Conservation (phyloP, 2,329 filamentous ascomycete species). For the Botrytis deweyae region DNA sequence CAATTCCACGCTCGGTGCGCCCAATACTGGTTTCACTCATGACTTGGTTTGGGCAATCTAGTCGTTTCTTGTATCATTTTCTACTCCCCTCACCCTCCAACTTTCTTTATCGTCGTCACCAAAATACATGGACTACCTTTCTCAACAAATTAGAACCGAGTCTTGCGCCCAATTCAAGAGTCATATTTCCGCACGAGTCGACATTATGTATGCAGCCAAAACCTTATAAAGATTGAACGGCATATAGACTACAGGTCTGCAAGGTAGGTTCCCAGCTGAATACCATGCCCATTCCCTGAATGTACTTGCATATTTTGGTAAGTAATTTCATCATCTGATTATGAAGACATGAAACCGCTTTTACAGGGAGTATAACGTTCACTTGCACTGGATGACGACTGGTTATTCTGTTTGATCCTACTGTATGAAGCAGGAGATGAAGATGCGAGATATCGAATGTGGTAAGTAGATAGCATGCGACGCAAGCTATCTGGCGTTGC, state of each 20-base stretch:
- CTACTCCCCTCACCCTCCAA: background rate
- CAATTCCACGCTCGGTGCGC: background rate
- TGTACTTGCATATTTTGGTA: conserved; percentile 15
- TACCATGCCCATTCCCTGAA: background rate
- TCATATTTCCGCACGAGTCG: background rate
- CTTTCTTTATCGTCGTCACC: background rate
- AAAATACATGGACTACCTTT: background rate
- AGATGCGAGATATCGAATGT: background rate
- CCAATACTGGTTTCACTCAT: background rate
- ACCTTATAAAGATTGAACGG: background rate
- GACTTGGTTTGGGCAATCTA: background rate
- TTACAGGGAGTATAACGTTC: background rate
- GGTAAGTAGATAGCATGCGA: background rate
- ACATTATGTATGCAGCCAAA: background rate
- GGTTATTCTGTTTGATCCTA: background rate
- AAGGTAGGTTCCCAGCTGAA: background rate
- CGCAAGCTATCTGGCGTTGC: background rate
- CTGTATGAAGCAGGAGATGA: background rate
- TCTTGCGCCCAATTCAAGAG: background rate
- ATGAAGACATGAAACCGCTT: background rate
- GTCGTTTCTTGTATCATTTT: background rate
- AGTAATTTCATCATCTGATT: conserved; percentile 16
- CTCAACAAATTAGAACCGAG: background rate
- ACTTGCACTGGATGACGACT: background rate
- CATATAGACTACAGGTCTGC: background rate